Base-by-base conservation (phyloP, 768 basidiomycete genomes). In the Podaxis sp. region DNA sequence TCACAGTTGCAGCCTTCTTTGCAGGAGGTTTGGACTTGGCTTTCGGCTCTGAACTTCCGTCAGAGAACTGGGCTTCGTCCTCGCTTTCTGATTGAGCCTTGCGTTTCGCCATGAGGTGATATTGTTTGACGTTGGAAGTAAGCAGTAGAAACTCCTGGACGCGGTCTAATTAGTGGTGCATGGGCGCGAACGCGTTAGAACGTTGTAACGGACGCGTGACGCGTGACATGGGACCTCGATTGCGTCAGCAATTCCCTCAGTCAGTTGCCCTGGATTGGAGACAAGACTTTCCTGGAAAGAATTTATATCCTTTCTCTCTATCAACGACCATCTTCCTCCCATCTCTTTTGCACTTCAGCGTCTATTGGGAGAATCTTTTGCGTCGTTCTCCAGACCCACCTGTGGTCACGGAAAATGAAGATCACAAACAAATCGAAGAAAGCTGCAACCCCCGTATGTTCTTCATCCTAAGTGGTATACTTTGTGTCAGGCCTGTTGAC, bases 351-450 rank as follows among this genome's bases (percentile, higher is more conserved):
- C 22, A 41, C 48, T 28, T 12, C 11, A n/a, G 15, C 26, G 20
- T 44, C 10, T 54, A 49, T 22, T 33, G 22, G 33, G 50, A 38
- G 24, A n/a, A 33, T 28, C 48, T 58, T 22, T 60, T 63, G 55
- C 63, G 51, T 69, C 72, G 66, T 72, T 68, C 75, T 72, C 77
- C 82, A 79, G 76, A 68, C 76, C 64, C 61, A 49, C n/a, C 48
- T n/a, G 54, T 56, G 61, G 76, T 80, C 82, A 80, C 78, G 83
- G 84, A 82, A 76, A 70, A 95, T 95, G 93, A 93, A 90, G 86
- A 93, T 95, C 77, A 81, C 86, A 70, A 88, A 88, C 75, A 90
- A 90, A 81, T 85, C 90, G 54, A 93, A 91, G 86, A 89, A 87
- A 79, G 85, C 85, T 70, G 82, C 84, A 66, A 83, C 89, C 68